phyloP scores from a whole-genome alignment of 176 grass and related monocot genomes.

The sorghum (Sorghum bicolor) region DNA sequence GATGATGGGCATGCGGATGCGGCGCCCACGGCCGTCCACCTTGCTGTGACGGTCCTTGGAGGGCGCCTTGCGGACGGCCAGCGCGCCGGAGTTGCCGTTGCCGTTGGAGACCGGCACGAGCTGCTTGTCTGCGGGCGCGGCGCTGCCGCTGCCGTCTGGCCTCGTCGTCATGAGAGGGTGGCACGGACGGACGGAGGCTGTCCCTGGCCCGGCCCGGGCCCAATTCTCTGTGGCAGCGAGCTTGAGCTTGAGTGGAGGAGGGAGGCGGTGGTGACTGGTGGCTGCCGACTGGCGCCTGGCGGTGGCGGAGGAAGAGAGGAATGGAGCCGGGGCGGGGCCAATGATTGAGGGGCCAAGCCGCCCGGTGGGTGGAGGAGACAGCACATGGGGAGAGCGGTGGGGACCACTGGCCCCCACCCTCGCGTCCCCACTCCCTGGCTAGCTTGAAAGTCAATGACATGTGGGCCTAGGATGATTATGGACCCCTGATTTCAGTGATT shows the following conservation, averaged over 20 bases:
- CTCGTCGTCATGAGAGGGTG: constrained; percentile 40
- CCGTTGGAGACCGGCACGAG: constrained; percentile 23
- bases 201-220: no score
- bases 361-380: background rate
- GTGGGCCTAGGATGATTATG: background rate
- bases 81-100: background rate
- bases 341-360: background rate
- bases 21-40: constrained; percentile 73
- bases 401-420: background rate
- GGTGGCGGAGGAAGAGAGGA: no score
- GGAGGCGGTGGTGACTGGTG: background rate
- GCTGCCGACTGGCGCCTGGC: background rate
- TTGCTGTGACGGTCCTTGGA: constrained; percentile 96
- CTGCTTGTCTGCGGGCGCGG: constrained; percentile 30
- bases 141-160: constrained; percentile 29
- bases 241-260: no score
- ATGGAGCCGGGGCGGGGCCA: background rate
- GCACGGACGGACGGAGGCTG: no score
- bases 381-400: background rate
- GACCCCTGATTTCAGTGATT: no score
- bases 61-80: constrained; percentile 51
- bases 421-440: background rate
- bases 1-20: constrained; percentile 93
- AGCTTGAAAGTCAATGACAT: background rate
- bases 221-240: no score